Base-by-base conservation (phyloP, 257 asterid species). In the Petunia axillaris region DNA sequence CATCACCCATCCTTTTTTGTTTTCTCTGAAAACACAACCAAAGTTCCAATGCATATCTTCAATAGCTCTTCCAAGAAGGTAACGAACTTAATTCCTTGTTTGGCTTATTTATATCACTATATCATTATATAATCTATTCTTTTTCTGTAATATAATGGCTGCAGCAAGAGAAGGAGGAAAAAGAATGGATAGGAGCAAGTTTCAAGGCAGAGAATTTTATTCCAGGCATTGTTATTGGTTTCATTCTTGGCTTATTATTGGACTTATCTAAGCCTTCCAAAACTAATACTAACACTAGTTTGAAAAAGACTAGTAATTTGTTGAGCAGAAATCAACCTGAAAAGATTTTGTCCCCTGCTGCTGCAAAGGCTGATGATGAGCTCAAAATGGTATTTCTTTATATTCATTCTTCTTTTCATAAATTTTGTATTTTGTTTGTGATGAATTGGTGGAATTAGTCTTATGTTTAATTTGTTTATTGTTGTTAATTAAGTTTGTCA, bases 201-300 rank as follows among this genome's bases (percentile, higher is more conserved):
- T 95, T 95, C 93, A 90, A 81, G 97, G 91, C 97, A 43, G 98
- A 91, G 79, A 93, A 95, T 68, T 95, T 95, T 89, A 81, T 95
- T 7, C 99, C 99, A 25, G 99, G 99, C 57, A 89, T 95, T 10
- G 84, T 93, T 48, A 95, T 93, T 52, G 99, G 99, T 46, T 93
- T 95, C 87, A 82, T 95, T 73, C 67, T 89, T 3, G 99, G 99
- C 59, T 80, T 95, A 40, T 81, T 95, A 25, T 79, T 91, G 82
- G 97, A 95, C 85, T 82, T 92, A 64, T 10, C 97, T 0, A 92
- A 89, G 84, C 87, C 89, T 81, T 77, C 62, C 5, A 90, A 81
- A 76, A 81, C 25, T 83, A 73, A 9, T 37, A 78, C 87, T 55
- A 52, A 40, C 54, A 82, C 85, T 78, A 25, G 25, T 25, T 81